phyloP scores from a whole-genome alignment of 176 grass and related monocot species.

The Saccharum officinarum region DNA sequence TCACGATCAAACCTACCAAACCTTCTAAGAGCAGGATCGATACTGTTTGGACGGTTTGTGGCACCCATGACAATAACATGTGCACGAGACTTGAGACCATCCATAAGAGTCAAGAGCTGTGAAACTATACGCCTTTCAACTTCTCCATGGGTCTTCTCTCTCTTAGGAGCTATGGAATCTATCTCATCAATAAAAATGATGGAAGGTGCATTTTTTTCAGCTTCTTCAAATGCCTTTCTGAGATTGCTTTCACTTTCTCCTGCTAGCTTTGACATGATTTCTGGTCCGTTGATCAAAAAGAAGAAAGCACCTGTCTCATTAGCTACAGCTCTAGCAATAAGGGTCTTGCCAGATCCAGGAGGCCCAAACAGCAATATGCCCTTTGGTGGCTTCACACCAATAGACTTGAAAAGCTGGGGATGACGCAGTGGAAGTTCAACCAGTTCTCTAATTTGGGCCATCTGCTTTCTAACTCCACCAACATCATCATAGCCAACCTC shows the following conservation, averaged over 20 bases:
- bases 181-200: background rate
- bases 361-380: constrained; percentile 74
- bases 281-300: constrained; percentile 39
- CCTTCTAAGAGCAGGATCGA: background rate
- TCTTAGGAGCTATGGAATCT: background rate
- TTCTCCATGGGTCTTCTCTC: background rate
- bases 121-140: background rate
- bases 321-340: constrained; percentile 76
- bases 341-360: constrained; percentile 80
- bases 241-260: background rate
- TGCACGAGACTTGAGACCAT: background rate
- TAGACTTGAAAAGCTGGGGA: constrained; percentile 80
- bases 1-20: background rate
- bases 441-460: constrained; percentile 85
- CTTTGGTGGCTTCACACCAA: constrained; percentile 85
- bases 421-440: constrained; percentile 82
- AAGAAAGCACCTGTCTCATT: constrained; percentile 88
- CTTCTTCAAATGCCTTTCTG: background rate
- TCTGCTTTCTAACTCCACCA: constrained; percentile 84
- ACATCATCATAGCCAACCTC: constrained; percentile 88
- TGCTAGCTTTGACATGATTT: background rate
- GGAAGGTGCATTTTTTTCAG: background rate
- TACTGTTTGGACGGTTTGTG: background rate
- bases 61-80: background rate
- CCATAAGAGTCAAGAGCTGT: background rate